phyloP scores from a whole-genome alignment of 2,329 filamentous ascomycete genomes.

The Neonectria coccinea region DNA sequence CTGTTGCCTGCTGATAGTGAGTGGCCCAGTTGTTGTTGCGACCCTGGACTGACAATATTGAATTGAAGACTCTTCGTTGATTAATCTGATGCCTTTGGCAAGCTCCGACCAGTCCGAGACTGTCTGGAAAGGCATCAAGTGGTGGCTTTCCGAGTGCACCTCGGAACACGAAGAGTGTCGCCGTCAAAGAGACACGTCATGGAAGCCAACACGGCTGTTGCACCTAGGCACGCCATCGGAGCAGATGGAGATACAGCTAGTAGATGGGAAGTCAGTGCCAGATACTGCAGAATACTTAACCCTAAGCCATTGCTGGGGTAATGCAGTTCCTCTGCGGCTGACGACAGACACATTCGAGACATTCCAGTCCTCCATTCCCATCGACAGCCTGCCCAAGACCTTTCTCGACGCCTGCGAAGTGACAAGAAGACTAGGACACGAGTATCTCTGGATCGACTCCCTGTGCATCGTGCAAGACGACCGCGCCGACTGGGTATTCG shows the following conservation, averaged over 20 bases:
- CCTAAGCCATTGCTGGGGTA: constrained; percentile 12
- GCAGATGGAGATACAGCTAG: constrained; percentile 2
- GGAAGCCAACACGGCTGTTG: constrained; percentile 22
- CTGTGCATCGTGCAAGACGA: constrained; percentile 38
- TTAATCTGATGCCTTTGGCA: constrained; percentile 7
- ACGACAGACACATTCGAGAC: constrained; percentile 5
- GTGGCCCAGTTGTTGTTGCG: neutral
- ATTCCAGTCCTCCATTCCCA: constrained; percentile 9
- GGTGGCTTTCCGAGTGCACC: constrained; percentile 18
- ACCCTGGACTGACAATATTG: neutral
- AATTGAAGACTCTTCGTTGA: constrained; percentile 1
- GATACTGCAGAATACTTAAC: constrained; percentile 18
- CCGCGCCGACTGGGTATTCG: constrained; percentile 21
- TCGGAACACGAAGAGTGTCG: constrained; percentile 10
- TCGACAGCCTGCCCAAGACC: constrained; percentile 1
- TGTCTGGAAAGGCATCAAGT: constrained; percentile 9
- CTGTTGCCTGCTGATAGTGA: neutral
- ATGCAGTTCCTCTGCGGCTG: neutral
- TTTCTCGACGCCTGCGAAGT: constrained; percentile 18
- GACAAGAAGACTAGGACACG: constrained; percentile 1
- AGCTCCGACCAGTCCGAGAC: constrained; percentile 7
- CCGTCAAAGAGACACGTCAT: neutral
- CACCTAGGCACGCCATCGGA: neutral
- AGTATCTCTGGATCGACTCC: constrained; percentile 35
- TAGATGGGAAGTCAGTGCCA: neutral